A percentile compares a stretch with the other conserved stretches of the same genome.
phyloP scores from a whole-genome alignment of 225 moss, liverwort and hornwort species.

The Anthoceros angustus region DNA sequence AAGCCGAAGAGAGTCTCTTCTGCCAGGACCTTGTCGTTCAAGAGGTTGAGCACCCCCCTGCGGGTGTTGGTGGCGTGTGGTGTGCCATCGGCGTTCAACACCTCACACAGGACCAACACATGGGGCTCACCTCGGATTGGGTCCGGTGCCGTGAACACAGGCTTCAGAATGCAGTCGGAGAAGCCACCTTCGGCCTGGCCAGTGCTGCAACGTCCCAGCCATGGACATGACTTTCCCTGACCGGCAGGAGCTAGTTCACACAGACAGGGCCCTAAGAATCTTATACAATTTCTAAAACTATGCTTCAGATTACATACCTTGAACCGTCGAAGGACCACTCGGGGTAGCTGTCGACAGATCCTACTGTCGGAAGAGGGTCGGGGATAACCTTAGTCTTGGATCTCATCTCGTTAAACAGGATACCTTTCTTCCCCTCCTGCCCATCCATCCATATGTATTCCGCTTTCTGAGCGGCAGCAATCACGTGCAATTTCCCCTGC shows the following conservation, averaged over 20 bases:
- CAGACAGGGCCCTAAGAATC: too few species aligned
- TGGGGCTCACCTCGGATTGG: constrained; percentile 63
- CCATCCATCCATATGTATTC: constrained; percentile 99
- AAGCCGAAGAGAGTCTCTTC: constrained; percentile 75
- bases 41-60: constrained; percentile 21
- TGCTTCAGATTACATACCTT: constrained; percentile 20
- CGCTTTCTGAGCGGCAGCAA: constrained; percentile 63
- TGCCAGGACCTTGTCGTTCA: constrained; percentile 33
- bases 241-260: too few species aligned
- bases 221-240: neutral
- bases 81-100: constrained; percentile 57
- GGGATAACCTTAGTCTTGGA: constrained; percentile 80
- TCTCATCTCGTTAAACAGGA: constrained; percentile 90
- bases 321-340: constrained; percentile 95
- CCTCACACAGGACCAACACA: constrained; percentile 72
- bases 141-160: constrained; percentile 65
- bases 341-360: constrained; percentile 58
- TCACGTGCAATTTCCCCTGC: constrained; percentile 32
- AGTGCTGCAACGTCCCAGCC: constrained; percentile 29
- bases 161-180: constrained; percentile 86
- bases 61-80: constrained; percentile 79
- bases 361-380: constrained; percentile 39
- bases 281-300: too few species aligned
- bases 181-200: constrained; percentile 71
- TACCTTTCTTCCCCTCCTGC: constrained; percentile 74